Percentiles rank a stretch among this genome's conserved stretches.
Conservation (phyloP, 1,139 yeast genomes). For the Blastobotrys buckinghamii region DNA sequence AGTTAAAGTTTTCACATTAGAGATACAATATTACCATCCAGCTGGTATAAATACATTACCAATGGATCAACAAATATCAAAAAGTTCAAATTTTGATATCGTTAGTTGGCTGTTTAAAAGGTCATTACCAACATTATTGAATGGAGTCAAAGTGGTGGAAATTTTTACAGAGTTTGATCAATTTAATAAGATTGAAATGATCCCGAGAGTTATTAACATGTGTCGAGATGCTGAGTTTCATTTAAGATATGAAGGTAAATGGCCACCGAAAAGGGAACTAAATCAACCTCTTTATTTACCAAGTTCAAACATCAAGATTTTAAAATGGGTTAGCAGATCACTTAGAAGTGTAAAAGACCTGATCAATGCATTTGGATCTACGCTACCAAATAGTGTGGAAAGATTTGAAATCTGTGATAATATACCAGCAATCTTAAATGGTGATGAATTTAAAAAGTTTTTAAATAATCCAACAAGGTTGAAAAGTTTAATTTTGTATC, state of each 20-base stretch:
- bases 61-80: constrained; percentile 4
- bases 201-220: background rate
- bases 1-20: constrained; percentile 7
- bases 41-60: background rate
- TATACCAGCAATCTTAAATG: background rate
- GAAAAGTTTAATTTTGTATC: constrained; percentile 3
- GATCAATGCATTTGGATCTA: background rate
- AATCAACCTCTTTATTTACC: background rate
- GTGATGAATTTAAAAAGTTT: background rate
- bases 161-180: constrained; percentile 5
- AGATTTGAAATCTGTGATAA: constrained; percentile 1
- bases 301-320: background rate
- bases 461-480: background rate
- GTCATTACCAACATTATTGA: background rate
- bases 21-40: constrained; percentile 7
- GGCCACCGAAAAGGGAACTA: background rate
- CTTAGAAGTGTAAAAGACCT: background rate
- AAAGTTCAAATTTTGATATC: constrained; percentile 4
- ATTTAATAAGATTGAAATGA: background rate
- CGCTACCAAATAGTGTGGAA: background rate
- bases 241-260: background rate
- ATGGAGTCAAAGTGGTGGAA: constrained; percentile 1
- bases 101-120: constrained; percentile 8
- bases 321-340: constrained; percentile 3
- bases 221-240: background rate